Base-by-base conservation (phyloP, 768 basidiomycete species). In the Xerocomellus intermedius region DNA sequence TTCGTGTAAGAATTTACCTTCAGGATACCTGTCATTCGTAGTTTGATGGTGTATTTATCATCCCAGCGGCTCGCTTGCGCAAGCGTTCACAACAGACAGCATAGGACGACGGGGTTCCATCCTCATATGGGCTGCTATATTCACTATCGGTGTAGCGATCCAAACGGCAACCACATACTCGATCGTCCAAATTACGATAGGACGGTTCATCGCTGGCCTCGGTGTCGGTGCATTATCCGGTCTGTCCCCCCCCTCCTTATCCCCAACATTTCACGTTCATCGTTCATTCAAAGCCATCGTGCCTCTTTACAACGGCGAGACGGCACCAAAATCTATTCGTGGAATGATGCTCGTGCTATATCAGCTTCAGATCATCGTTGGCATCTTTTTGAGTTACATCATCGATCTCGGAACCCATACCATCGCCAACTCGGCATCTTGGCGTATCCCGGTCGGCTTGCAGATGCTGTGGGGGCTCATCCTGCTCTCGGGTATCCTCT, bases 221-320 rank as follows among this genome's bases (percentile, higher is more conserved):
- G 57, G 58, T 36, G 57, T 59, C 5, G 58, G 58, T 32, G 57
- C 58, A 41, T 45, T 59, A 35, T 59, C 51, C 1, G 58, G 58
- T 59, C 28, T 9, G 48, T 22, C n/a, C n/a, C n/a, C 16, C 33
- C 35, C 42, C 2, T 30, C 13, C 35, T 38, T 33, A 38, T 45
- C n/a, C 30, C n/a, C 28, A 45, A 8, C 28, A 28, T 30, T 17
- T 17, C 38, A 37, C 28, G 26, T 38, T 47, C 45, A 33, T 28
- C 17, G 21, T 32, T 52, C 36, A 35, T 35, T 17, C 13, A 54
- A 77, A 79, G 79, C 78, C 33, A 80, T 82, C 48, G 81, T 83
- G 6, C 80, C 81, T 64, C 78, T 90, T 9, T 91, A 89, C 68
- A n/a, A 89, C 59, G 87, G 88, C 32, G 88, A 91, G 71, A 86